Conservation (phyloP, 352 stramenopile genomes). For the Phytophthora fragariae region DNA sequence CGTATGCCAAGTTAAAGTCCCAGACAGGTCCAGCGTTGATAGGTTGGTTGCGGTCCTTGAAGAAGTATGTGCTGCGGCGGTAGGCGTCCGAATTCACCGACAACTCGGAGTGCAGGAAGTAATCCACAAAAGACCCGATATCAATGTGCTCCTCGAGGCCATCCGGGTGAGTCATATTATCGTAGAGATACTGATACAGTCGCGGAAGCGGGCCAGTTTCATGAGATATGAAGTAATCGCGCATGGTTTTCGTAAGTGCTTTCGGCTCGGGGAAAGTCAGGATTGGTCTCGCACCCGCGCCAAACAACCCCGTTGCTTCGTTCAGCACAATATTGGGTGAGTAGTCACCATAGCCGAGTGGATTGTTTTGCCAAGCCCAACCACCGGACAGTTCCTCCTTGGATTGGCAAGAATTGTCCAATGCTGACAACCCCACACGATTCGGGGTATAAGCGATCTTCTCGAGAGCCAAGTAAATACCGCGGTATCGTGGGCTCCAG, state of each 20-base stretch:
- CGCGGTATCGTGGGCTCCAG: constrained; percentile 53
- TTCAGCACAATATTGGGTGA: constrained; percentile 70
- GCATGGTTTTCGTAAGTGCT: constrained; percentile 65
- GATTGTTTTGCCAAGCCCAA: constrained; percentile 76
- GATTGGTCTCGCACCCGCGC: constrained; percentile 55
- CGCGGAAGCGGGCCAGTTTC: constrained; percentile 57
- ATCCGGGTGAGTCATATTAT: constrained; percentile 68
- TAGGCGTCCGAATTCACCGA: constrained; percentile 73
- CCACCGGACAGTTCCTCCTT: constrained; percentile 57
- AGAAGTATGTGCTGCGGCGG: constrained; percentile 69
- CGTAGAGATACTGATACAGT: constrained; percentile 68
- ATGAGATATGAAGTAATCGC: constrained; percentile 64
- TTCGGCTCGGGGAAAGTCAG: constrained; percentile 52
- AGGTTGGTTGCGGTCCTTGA: constrained; percentile 68
- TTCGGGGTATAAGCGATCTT: constrained; percentile 69
- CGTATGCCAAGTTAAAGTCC: constrained; percentile 79
- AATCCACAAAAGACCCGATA: constrained; percentile 76
- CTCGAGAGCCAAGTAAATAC: constrained; percentile 71
- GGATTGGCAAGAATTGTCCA: constrained; percentile 42
- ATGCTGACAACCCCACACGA: constrained; percentile 49
- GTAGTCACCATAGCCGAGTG: constrained; percentile 56
- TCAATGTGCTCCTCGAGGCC: constrained; percentile 62
- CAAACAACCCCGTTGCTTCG: constrained; percentile 67
- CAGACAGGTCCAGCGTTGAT: constrained; percentile 77
- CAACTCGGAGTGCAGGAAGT: constrained; percentile 74